Evolutionary conservation across 352 stramenopile genomes (phyloP).

Genomic region (Globisporangium alternatum): DNA sequence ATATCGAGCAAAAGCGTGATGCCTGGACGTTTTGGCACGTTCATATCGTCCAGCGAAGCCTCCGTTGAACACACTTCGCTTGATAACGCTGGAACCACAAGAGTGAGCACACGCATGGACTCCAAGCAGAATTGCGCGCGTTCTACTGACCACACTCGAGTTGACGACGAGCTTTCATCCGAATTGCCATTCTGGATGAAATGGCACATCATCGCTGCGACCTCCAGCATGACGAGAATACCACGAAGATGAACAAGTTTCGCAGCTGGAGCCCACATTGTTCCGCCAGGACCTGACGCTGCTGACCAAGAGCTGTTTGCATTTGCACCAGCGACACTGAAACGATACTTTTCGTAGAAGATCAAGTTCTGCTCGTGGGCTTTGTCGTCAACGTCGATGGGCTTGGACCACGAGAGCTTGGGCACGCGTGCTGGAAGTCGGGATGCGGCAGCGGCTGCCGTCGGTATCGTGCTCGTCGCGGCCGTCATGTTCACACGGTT

Average conservation of each 20-base stretch:
- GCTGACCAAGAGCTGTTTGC: conserved; percentile 56
- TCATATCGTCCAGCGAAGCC: conserved; percentile 48
- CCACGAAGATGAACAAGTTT: conserved; percentile 75
- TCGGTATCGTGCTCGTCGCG: conserved; percentile 42
- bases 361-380: conserved; percentile 77
- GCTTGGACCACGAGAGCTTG: conserved; percentile 73
- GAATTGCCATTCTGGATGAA: conserved; percentile 53
- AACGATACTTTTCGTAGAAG: conserved; percentile 84
- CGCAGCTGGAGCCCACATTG: conserved; percentile 68
- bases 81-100: conserved; percentile 65
- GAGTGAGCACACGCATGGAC: conserved; percentile 64
- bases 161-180: conserved; percentile 48
- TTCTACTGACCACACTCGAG: conserved; percentile 73
- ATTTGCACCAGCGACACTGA: conserved; percentile 50
- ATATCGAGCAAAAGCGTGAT: conserved; percentile 78
- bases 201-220: conserved; percentile 63
- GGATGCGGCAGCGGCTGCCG: conserved; percentile 45
- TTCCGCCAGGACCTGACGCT: conserved; percentile 40
- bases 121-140: conserved; percentile 80
- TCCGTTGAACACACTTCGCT: conserved; percentile 78
- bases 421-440: conserved; percentile 64
- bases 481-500: conserved; percentile 28
- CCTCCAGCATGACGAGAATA: conserved; percentile 76
- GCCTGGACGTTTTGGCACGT: conserved; percentile 38
- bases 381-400: conserved; percentile 85